These are phyloP conservation scores for Colletotrichum sp. DNA, from an alignment of 2,329 filamentous ascomycete genomes.

Conservation along the genomic window DNA sequence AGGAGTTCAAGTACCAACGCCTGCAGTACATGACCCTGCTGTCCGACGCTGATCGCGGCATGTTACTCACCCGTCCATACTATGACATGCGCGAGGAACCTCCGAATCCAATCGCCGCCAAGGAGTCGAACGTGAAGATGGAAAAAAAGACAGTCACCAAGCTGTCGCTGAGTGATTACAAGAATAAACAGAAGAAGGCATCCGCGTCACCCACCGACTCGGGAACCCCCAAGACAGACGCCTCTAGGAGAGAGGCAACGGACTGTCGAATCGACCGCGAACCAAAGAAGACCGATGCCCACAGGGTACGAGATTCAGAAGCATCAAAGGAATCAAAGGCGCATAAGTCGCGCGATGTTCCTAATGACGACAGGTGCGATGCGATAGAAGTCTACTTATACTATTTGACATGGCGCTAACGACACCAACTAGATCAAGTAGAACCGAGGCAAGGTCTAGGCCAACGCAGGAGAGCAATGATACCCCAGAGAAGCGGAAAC, in stretches of 20 bases:
- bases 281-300: slow-evolving; percentile 27
- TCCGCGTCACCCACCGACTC: slow-evolving; percentile 20
- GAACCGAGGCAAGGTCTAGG: background rate
- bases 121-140: slow-evolving; percentile 43
- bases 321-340: slow-evolving; percentile 30
- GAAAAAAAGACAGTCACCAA: slow-evolving; percentile 54
- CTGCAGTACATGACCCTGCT: slow-evolving; percentile 64
- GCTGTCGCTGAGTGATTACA: slow-evolving; percentile 64
- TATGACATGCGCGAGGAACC: slow-evolving; percentile 62
- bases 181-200: slow-evolving; percentile 54
- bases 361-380: slow-evolving; percentile 34
- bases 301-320: slow-evolving; percentile 27
- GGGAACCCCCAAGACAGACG: slow-evolving; percentile 28
- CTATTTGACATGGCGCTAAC: background rate
- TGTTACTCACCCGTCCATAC: slow-evolving; percentile 60
- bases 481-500: slow-evolving; percentile 52
- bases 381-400: background rate
- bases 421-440: background rate
- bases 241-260: slow-evolving; percentile 23
- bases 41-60: slow-evolving; percentile 62
- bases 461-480: slow-evolving; percentile 8
- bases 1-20: slow-evolving; percentile 54
- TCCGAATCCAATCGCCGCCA: slow-evolving; percentile 42
- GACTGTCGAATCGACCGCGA: slow-evolving; percentile 19
- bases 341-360: slow-evolving; percentile 32